Evolutionary conservation across 352 stramenopile genomes (phyloP).

Genomic region (Phytophthora citricola): DNA sequence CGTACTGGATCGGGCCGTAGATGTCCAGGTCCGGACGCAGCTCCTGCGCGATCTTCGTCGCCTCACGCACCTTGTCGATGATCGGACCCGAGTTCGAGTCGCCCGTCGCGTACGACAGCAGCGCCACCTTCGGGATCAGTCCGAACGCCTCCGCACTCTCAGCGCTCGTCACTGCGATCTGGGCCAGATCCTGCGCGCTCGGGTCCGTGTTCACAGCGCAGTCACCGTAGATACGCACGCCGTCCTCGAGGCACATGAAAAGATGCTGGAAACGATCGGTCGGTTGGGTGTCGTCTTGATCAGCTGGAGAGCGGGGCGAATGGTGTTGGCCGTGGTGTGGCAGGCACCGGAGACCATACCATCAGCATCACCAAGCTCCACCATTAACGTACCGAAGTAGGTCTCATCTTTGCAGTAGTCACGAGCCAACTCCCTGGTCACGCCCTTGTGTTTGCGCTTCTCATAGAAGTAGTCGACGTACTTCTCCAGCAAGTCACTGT

Average conservation of each 20-base stretch:
- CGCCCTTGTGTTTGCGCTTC: slow-evolving; percentile 87
- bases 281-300: slow-evolving; percentile 83
- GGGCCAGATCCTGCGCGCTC: slow-evolving; percentile 70
- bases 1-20: slow-evolving; percentile 90
- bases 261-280: slow-evolving; percentile 82
- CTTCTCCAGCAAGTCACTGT: slow-evolving; percentile 56
- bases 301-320: slow-evolving; percentile 86
- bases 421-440: slow-evolving; percentile 60
- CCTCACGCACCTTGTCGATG: slow-evolving; percentile 88
- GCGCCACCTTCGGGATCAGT: slow-evolving; percentile 81
- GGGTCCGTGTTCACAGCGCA: slow-evolving; percentile 89
- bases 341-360: slow-evolving; percentile 87
- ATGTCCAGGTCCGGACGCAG: slow-evolving; percentile 81
- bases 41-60: slow-evolving; percentile 69
- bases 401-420: slow-evolving; percentile 69
- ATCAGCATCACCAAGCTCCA: slow-evolving; percentile 79
- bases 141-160: slow-evolving; percentile 81
- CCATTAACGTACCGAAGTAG: slow-evolving; percentile 89
- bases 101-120: slow-evolving; percentile 87
- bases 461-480: slow-evolving; percentile 73
- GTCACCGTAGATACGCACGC: slow-evolving; percentile 86
- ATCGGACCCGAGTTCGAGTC: slow-evolving; percentile 81
- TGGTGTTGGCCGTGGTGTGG: slow-evolving; percentile 90
- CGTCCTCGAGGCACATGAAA: slow-evolving; percentile 90
- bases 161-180: slow-evolving; percentile 83